These are phyloP conservation scores for Citrus hindsii DNA, from an alignment of 345 rosid genomes.

Conservation along the genomic window DNA sequence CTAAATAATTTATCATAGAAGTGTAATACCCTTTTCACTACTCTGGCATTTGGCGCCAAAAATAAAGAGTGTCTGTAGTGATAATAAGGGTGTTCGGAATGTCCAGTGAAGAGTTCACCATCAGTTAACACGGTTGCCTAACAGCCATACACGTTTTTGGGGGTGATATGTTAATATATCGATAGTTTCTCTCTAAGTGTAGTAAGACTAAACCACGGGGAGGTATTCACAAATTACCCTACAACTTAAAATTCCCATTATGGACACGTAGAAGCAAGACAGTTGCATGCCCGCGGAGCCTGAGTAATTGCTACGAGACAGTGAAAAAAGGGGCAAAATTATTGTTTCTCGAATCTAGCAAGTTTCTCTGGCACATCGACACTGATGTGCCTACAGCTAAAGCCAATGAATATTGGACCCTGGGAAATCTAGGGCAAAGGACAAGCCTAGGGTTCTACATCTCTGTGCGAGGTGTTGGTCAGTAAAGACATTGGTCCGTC, in stretches of 20 bases:
- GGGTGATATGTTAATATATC: too few relatives aligned
- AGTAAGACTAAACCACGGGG: not conserved
- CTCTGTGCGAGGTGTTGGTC: not conserved
- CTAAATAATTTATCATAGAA: too few relatives aligned
- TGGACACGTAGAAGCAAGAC: not conserved
- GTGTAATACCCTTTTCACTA: too few relatives aligned
- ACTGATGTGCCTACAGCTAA: not conserved
- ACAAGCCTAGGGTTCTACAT: not conserved
- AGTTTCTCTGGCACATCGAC: not conserved
- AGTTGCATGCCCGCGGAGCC: not conserved
- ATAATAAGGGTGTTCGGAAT: too few relatives aligned
- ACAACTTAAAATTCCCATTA: not conserved
- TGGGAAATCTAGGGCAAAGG: not conserved
- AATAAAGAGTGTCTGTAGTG: too few relatives aligned
- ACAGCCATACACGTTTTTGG: too few relatives aligned
- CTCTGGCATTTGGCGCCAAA: too few relatives aligned
- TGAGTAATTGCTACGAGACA: slow-evolving; percentile 12
- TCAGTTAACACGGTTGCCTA: too few relatives aligned
- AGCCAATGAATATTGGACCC: not conserved
- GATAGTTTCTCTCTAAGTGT: too few relatives aligned
- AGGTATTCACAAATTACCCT: not conserved
- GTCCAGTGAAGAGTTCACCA: too few relatives aligned
- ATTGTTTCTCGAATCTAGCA: slow-evolving; percentile 19
- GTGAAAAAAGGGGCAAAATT: not conserved
- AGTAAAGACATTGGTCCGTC: not conserved